Evolutionary conservation across 2,329 filamentous ascomycete species (phyloP), one percentile per base, ranked within the genome.

Genomic region (Sporothrix pseudoabietina): DNA sequence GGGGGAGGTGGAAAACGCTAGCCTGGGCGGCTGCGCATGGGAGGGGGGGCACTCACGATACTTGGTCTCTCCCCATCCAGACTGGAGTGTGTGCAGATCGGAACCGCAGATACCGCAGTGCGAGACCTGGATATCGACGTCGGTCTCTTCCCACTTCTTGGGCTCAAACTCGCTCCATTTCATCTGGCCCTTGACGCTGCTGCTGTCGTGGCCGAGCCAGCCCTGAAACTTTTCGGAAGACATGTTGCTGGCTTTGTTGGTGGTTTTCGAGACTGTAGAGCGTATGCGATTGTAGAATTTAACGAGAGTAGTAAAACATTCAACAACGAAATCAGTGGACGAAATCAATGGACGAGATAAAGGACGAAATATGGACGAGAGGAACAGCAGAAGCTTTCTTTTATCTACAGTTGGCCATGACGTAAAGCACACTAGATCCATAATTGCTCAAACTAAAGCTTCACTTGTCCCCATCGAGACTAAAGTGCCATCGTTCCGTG

Each of bases 71-170:
- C 65, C 81, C 86, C 86, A 88, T 65, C 86, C 88, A 1, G 86
- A 87, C 52, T 85, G 83, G 3, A 91, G 82, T 4, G 82, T 86
- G 80, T 91, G 88, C 49, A 90, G 69, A 76, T 91, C 89, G 0
- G 85, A 87, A 72, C 88, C 89, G 78, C 90, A 92, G 75, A 92
- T 86, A 74, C 90, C 89, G 77, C 89, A 91, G 82, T 91, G 89
- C 3, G 87, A 87, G 75, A 92, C 82, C 78, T 87, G 84, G 76
- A 92, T 89, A 78, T 92, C 90, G 71, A 92, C 81, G 75, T 91
- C 89, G 35, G 84, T 87, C 78, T 91, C 89, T 61, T 89, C 86
- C 86, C 88, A 91, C n/a, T 82, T 80, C 83, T 91, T 91, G 52
- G 89, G 89, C 80, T 89, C 83, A 72, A 86, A 91, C 72, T 86